A percentile compares a stretch with the other conserved stretches of the same genome.
These are phyloP conservation scores for Thuja plicata DNA, from an alignment of 83 land plant genomes.

Conservation along the genomic window DNA sequence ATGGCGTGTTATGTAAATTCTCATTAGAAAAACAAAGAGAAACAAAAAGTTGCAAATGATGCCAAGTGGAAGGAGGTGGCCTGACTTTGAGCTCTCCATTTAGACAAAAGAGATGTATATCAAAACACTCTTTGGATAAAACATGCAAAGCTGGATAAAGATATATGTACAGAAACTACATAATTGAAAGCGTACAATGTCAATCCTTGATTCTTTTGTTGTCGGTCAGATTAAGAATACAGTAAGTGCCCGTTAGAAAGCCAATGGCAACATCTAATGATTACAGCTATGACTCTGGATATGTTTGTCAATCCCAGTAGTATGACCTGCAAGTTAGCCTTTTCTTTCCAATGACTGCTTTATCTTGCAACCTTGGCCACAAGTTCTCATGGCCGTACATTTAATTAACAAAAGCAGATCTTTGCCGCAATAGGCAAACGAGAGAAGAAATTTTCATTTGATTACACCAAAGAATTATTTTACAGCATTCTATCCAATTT, in stretches of 20 bases:
- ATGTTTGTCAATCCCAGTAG: not conserved
- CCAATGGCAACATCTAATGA: not conserved
- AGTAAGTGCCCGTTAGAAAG: not conserved
- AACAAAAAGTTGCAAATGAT: not conserved
- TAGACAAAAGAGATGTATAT: not conserved
- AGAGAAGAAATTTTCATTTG: not conserved
- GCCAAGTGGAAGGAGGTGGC: not conserved
- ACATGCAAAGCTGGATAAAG: not conserved
- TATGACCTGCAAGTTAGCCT: not conserved
- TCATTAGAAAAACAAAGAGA: not conserved
- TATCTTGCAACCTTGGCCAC: not conserved
- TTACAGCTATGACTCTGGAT: not conserved
- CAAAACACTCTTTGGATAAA: not conserved
- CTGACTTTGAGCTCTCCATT: not conserved
- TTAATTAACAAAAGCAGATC: not conserved
- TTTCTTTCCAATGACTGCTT: not conserved
- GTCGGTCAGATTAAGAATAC: not conserved
- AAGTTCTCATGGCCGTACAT: not conserved
- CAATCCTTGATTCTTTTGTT: slow-evolving; percentile 1
- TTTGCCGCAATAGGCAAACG: not conserved
- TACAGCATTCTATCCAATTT: not conserved
- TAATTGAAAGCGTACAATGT: not conserved
- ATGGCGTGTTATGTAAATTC: not conserved
- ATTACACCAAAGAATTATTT: slow-evolving; percentile 1
- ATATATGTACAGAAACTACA: slow-evolving; percentile 5